Percentiles rank a stretch among this genome's conserved stretches.
Evolutionary conservation across 2,329 filamentous ascomycete genomes (phyloP).

Genomic region (Davidsoniella eucalypti): DNA sequence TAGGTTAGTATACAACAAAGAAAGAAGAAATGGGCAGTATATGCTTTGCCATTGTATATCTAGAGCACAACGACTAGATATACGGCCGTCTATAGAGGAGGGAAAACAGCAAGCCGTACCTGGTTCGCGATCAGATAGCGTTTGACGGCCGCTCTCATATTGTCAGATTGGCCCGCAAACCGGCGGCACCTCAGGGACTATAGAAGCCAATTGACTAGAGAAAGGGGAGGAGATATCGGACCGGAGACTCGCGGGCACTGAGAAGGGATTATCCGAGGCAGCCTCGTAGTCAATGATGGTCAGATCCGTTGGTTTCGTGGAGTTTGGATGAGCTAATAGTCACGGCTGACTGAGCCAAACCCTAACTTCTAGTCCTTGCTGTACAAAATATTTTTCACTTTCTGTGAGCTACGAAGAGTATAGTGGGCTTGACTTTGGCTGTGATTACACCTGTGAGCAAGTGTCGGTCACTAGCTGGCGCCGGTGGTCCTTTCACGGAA

Average conservation of each 20-base stretch:
- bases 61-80: background rate
- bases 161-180: constrained; percentile 12
- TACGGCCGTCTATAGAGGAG: background rate
- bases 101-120: constrained; percentile 5
- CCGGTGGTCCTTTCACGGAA: background rate
- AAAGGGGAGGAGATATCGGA: constrained; percentile 2
- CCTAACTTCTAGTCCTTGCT: too few relatives aligned
- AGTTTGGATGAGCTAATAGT: too few relatives aligned
- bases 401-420: too few relatives aligned
- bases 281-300: constrained; percentile 9
- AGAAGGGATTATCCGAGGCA: constrained; percentile 3
- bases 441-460: background rate
- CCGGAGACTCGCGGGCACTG: constrained; percentile 2
- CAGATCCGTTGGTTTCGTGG: background rate
- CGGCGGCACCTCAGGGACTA: constrained; percentile 6
- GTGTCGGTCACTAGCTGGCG: background rate
- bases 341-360: too few relatives aligned
- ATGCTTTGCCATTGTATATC: background rate
- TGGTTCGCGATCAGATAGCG: constrained; percentile 14
- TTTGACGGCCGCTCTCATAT: constrained; percentile 15
- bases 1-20: background rate
- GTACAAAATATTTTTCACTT: too few relatives aligned
- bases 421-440: too few relatives aligned
- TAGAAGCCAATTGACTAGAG: constrained; percentile 4
- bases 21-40: too few relatives aligned